Percentiles rank a stretch among this genome's conserved stretches.
Evolutionary conservation across 345 rosid species (phyloP).

Genomic region (Hypericum perforatum): DNA sequence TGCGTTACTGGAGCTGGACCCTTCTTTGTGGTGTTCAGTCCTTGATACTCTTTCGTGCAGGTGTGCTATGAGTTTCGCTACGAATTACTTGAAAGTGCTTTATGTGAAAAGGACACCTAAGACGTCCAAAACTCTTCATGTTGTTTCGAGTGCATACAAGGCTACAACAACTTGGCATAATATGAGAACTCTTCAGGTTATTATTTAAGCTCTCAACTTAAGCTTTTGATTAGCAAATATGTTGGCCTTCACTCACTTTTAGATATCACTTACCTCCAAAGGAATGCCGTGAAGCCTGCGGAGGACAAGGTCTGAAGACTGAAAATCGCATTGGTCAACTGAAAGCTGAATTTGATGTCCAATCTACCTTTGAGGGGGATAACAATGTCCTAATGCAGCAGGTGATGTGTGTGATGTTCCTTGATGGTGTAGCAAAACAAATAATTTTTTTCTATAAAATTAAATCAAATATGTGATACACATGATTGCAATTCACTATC

Average conservation of each 20-base stretch:
- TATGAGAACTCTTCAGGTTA: constrained; percentile 90
- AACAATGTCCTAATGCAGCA: constrained; percentile 90
- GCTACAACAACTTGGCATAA: constrained; percentile 80
- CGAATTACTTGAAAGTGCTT: constrained; percentile 64
- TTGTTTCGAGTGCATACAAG: constrained; percentile 76
- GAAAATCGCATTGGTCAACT: constrained; percentile 80
- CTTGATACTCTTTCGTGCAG: constrained; percentile 22
- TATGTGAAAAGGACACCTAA: constrained; percentile 74
- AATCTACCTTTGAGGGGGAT: constrained; percentile 91
- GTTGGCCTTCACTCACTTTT: background rate
- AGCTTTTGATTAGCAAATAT: background rate
- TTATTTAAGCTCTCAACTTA: constrained; percentile 3
- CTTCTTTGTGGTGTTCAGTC: background rate
- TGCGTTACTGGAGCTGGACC: background rate
- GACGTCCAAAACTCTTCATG: constrained; percentile 66
- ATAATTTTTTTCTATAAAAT: too few relatives aligned
- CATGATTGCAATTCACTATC: too few relatives aligned
- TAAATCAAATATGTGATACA: too few relatives aligned
- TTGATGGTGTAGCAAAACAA: background rate
- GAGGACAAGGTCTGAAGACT: constrained; percentile 91
- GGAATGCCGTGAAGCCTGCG: constrained; percentile 99
- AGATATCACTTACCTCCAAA: constrained; percentile 10
- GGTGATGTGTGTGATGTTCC: constrained; percentile 28
- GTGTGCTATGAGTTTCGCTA: constrained; percentile 73
- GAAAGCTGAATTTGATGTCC: constrained; percentile 85